Conservation (phyloP, 176 grass and related monocot genomes). For the Poa annua region DNA sequence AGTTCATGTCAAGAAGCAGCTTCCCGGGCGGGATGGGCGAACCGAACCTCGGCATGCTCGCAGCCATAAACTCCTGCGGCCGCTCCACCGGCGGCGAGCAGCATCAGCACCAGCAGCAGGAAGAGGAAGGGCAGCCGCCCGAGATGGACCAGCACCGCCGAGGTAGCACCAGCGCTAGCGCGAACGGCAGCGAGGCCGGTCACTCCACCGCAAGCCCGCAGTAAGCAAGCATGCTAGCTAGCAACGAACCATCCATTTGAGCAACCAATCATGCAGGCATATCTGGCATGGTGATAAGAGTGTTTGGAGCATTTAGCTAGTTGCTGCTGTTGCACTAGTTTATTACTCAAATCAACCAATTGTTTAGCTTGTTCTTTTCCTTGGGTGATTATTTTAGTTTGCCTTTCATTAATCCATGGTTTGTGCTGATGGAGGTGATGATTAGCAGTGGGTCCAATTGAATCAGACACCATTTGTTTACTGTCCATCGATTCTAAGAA, state of each 20-base stretch:
- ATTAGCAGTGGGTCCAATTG: constrained; percentile 50
- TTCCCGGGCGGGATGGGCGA: constrained; percentile 66
- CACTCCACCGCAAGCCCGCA: constrained; percentile 52
- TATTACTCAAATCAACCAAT: constrained; percentile 45
- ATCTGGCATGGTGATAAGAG: constrained; percentile 40
- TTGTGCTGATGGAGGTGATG: constrained; percentile 52
- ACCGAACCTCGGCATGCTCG: constrained; percentile 81
- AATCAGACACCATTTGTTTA: constrained; percentile 29
- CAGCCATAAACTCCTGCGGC: constrained; percentile 63
- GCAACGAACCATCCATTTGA: neutral
- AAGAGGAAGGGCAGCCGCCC: constrained; percentile 8
- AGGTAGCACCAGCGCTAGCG: constrained; percentile 25
- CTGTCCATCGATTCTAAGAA: constrained; percentile 25
- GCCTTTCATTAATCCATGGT: constrained; percentile 50
- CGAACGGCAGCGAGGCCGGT: constrained; percentile 49
- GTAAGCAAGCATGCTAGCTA: constrained; percentile 29
- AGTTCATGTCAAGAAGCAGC: constrained; percentile 65
- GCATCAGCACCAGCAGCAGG: constrained; percentile 39
- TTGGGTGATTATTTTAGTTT: constrained; percentile 48
- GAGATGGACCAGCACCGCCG: constrained; percentile 46
- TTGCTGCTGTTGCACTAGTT: constrained; percentile 50
- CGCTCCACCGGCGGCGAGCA: constrained; percentile 49
- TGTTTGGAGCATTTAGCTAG: constrained; percentile 39
- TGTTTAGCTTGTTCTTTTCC: constrained; percentile 52
- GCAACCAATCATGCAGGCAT: constrained; percentile 39